These are phyloP conservation scores for Debaryomycetaceae sp. DNA, from an alignment of 1,139 yeast species.

Conservation along the genomic window DNA sequence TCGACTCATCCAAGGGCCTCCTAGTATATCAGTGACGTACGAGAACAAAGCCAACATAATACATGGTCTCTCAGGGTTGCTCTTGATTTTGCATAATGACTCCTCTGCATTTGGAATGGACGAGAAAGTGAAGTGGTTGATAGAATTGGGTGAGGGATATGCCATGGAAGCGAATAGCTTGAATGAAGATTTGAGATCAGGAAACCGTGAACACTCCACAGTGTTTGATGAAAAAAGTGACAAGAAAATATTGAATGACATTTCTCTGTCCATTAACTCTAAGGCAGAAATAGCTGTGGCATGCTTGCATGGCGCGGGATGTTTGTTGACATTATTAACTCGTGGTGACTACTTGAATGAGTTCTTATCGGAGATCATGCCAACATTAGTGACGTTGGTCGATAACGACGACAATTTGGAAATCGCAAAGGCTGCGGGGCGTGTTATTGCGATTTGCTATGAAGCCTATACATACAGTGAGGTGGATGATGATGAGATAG, in stretches of 20 bases:
- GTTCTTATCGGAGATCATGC: slow-evolving; percentile 31
- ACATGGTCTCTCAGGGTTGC: slow-evolving; percentile 42
- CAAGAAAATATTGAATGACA: slow-evolving; percentile 35
- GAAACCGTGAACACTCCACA: slow-evolving; percentile 45
- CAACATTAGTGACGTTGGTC: slow-evolving; percentile 38
- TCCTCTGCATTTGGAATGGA: slow-evolving; percentile 51
- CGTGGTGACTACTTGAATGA: slow-evolving; percentile 43
- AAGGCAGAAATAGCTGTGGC: slow-evolving; percentile 42
- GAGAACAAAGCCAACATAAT: slow-evolving; percentile 40
- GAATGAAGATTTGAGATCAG: slow-evolving; percentile 31
- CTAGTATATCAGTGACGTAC: slow-evolving; percentile 29
- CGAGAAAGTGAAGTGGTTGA: slow-evolving; percentile 38
- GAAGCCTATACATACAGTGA: slow-evolving; percentile 52
- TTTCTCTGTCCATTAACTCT: slow-evolving; percentile 25
- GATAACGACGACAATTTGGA: slow-evolving; percentile 42
- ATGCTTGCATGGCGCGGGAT: slow-evolving; percentile 48
- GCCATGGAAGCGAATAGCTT: slow-evolving; percentile 33
- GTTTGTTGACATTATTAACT: slow-evolving; percentile 41
- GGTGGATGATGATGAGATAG: slow-evolving; percentile 27
- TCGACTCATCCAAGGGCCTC: slow-evolving; percentile 31
- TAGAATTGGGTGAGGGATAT: slow-evolving; percentile 47
- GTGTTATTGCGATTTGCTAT: slow-evolving; percentile 59
- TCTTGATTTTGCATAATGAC: slow-evolving; percentile 46
- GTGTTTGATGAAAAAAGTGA: slow-evolving; percentile 36
- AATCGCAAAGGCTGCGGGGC: slow-evolving; percentile 51